A percentile compares a stretch with the other conserved stretches of the same genome.
phyloP scores from a whole-genome alignment of 2,329 filamentous ascomycete species.

The Metarhizium rileyi region DNA sequence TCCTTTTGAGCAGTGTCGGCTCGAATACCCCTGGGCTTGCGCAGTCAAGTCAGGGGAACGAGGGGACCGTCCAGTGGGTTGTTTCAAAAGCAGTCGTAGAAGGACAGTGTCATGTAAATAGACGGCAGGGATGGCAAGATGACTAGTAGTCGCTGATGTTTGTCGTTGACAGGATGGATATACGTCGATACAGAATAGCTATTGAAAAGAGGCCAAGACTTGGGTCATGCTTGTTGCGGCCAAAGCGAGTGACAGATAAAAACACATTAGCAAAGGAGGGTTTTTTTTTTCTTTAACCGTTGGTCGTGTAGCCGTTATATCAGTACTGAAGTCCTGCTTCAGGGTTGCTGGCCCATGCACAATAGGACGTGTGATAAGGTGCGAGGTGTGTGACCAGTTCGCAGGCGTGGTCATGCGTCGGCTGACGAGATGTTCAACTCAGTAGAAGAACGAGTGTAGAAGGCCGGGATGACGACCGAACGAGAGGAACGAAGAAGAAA shows the following conservation, averaged over 20 bases:
- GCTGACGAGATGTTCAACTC: neutral
- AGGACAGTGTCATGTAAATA: neutral
- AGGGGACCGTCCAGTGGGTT: neutral
- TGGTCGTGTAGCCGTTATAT: neutral
- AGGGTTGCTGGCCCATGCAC: neutral
- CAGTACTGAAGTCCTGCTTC: slow-evolving; percentile 8
- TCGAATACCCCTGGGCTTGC: neutral
- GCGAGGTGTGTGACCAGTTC: neutral
- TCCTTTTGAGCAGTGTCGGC: neutral
- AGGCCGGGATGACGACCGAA: neutral
- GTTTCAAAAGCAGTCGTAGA: neutral
- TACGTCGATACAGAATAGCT: neutral
- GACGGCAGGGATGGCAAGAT: neutral
- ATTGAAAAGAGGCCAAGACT: neutral
- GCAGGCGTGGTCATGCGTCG: slow-evolving; percentile 2
- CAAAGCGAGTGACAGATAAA: neutral
- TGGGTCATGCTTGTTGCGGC: too few relatives aligned
- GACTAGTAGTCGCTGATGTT: neutral
- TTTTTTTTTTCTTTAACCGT: neutral
- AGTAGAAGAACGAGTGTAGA: neutral
- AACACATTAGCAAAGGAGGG: neutral
- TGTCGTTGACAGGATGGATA: neutral
- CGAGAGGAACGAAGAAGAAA: neutral
- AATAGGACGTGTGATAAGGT: neutral
- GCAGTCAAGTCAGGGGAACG: neutral